A percentile compares a stretch with the other conserved stretches of the same genome.
phyloP scores from a whole-genome alignment of 2,329 filamentous ascomycete genomes.

The Grosmannia huntii region DNA sequence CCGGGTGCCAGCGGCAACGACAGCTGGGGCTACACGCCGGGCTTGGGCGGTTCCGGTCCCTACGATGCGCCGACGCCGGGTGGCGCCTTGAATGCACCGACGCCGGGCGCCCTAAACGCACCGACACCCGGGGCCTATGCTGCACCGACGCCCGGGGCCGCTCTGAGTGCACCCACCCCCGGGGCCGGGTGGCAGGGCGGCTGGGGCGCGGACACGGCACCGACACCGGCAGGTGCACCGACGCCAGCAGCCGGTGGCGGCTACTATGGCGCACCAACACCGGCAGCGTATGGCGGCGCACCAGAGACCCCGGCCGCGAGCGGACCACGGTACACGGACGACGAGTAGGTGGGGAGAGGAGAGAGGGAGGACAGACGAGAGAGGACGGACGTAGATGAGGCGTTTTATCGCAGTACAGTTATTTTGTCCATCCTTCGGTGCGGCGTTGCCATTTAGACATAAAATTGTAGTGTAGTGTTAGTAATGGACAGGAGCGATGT shows the following conservation, averaged over 20 bases:
- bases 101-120: slow-evolving; percentile 50
- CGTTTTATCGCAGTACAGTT: too few species aligned
- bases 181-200: slow-evolving; percentile 48
- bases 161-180: slow-evolving; percentile 53
- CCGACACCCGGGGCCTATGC: slow-evolving; percentile 59
- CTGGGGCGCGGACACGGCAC: slow-evolving; percentile 50
- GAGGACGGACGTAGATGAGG: too few species aligned
- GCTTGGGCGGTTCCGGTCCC: slow-evolving; percentile 30
- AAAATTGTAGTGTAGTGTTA: too few species aligned
- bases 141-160: slow-evolving; percentile 48
- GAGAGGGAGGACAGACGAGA: too few species aligned
- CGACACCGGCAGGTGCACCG: slow-evolving; percentile 54
- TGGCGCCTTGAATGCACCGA: slow-evolving; percentile 44
- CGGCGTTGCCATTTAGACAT: too few species aligned
- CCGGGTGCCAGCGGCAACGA: slow-evolving; percentile 45
- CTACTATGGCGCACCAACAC: slow-evolving; percentile 51
- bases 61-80: slow-evolving; percentile 63
- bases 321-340: slow-evolving; percentile 40
- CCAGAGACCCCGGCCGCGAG: slow-evolving; percentile 51
- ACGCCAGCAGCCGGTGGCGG: slow-evolving; percentile 55
- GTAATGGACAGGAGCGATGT: too few species aligned
- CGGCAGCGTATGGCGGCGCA: slow-evolving; percentile 43
- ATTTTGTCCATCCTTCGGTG: too few species aligned
- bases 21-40: slow-evolving; percentile 47
- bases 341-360: slow-evolving; percentile 22